A percentile compares a stretch with the other conserved stretches of the same genome.
These are phyloP conservation scores for Tetrapyrgos nigripes DNA, from an alignment of 1,284 basidiomycete genomes.

Conservation along the genomic window DNA sequence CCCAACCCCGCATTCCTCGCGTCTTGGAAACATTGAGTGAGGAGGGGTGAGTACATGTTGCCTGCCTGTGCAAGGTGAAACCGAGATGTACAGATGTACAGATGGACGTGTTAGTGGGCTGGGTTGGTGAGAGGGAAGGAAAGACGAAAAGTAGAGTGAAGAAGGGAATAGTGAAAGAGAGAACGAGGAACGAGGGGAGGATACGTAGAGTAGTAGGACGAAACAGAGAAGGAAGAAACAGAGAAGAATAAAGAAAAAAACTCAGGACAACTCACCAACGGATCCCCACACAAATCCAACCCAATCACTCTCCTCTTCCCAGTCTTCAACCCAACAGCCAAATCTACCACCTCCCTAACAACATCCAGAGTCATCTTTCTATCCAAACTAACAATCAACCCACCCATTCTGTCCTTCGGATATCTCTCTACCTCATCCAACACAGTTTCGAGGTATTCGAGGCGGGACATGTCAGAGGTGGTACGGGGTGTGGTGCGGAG, in stretches of 20 bases:
- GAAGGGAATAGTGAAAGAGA: no score
- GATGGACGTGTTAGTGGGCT: no score
- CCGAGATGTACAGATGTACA: neutral
- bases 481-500: constrained; percentile 74
- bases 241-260: neutral
- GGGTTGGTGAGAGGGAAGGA: no score
- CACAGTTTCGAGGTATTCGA: constrained; percentile 67
- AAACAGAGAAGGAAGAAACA: neutral
- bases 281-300: constrained; percentile 83
- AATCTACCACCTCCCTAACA: constrained; percentile 59
- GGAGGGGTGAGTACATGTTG: constrained; percentile 50
- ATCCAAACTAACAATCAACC: constrained; percentile 77
- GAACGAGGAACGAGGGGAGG: no score
- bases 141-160: no score
- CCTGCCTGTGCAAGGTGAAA: constrained; percentile 57
- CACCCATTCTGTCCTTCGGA: constrained; percentile 51
- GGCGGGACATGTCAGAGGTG: constrained; percentile 59
- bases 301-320: constrained; percentile 74
- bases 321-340: constrained; percentile 60
- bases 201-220: no score
- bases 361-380: constrained; percentile 61
- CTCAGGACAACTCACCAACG: constrained; percentile 42
- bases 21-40: constrained; percentile 57
- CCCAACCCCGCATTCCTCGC: constrained; percentile 67
- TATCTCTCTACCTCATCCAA: constrained; percentile 71